Percentiles rank a stretch among this genome's conserved stretches.
Conservation (phyloP, 2,329 filamentous ascomycete genomes). For the Sclerotinia minor region DNA sequence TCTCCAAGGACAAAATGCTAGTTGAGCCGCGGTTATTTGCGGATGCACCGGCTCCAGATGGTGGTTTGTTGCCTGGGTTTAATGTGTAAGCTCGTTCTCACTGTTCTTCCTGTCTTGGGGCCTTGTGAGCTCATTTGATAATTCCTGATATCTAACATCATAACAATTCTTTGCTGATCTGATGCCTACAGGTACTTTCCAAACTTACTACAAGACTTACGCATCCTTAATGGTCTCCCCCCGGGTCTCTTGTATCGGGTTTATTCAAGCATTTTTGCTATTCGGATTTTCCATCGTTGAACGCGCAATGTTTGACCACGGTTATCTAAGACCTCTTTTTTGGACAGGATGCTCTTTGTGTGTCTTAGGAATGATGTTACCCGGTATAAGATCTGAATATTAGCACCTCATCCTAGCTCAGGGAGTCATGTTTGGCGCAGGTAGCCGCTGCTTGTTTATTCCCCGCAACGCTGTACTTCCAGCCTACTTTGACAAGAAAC, state of each 20-base stretch:
- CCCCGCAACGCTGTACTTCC: too few species aligned
- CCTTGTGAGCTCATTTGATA: slow-evolving; percentile 44
- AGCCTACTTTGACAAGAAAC: too few species aligned
- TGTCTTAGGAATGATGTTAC: slow-evolving; percentile 45
- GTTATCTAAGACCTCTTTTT: slow-evolving; percentile 42
- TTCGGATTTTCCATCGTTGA: slow-evolving; percentile 46
- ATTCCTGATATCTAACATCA: not conserved
- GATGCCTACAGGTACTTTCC: slow-evolving; percentile 44
- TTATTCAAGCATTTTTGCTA: slow-evolving; percentile 46
- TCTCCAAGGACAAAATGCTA: not conserved
- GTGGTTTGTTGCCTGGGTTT: slow-evolving; percentile 7
- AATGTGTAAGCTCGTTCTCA: slow-evolving; percentile 14
- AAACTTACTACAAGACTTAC: slow-evolving; percentile 46
- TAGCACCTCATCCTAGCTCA: slow-evolving; percentile 49
- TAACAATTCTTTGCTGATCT: not conserved
- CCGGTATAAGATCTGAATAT: slow-evolving; percentile 44
- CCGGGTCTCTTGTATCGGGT: slow-evolving; percentile 48
- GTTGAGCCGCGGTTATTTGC: not conserved
- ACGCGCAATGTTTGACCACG: slow-evolving; percentile 45
- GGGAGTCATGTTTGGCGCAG: slow-evolving; percentile 46
- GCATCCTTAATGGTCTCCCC: slow-evolving; percentile 40
- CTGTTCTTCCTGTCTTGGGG: slow-evolving; percentile 33
- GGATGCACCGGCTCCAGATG: not conserved
- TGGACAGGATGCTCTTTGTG: slow-evolving; percentile 39
- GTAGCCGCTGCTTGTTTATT: slow-evolving; percentile 44